A percentile compares a stretch with the other conserved stretches of the same genome.
Evolutionary conservation across 306 rosid species (phyloP).

Genomic region (Lathyrus tuberosus): DNA sequence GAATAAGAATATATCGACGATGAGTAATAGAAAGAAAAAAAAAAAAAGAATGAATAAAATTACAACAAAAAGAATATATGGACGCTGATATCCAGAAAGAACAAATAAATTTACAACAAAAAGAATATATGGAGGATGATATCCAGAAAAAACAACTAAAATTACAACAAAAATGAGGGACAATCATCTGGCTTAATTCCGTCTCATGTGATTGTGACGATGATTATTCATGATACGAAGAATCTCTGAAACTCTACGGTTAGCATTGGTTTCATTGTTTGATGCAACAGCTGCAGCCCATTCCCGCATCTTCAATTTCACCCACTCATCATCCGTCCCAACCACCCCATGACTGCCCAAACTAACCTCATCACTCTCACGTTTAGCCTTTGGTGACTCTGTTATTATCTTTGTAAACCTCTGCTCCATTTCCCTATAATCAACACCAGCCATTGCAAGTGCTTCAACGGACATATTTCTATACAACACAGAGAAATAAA

Average conservation of each 20-base stretch:
- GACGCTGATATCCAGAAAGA: no score
- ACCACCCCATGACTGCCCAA: neutral
- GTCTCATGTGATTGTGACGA: neutral
- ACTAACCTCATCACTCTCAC: neutral
- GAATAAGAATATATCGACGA: no score
- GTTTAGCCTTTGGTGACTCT: slow-evolving; percentile 7
- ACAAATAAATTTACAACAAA: no score
- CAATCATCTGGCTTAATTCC: neutral
- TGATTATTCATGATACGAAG: slow-evolving; percentile 36
- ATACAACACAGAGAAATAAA: neutral
- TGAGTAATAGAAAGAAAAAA: no score
- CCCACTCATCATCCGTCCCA: slow-evolving; percentile 27
- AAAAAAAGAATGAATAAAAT: no score
- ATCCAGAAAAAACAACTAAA: neutral
- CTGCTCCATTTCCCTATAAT: slow-evolving; percentile 29
- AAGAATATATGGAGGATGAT: neutral
- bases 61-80: no score
- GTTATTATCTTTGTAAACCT: slow-evolving; percentile 29
- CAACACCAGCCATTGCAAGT: slow-evolving; percentile 59
- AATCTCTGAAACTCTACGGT: slow-evolving; percentile 41
- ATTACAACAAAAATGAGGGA: neutral
- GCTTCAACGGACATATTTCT: slow-evolving; percentile 51
- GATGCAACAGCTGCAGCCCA: slow-evolving; percentile 62
- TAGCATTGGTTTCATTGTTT: slow-evolving; percentile 32
- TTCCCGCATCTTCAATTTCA: slow-evolving; percentile 49